Percentiles rank a stretch among this genome's conserved stretches.
Evolutionary conservation across 768 basidiomycete species (phyloP).

Genomic region (Boletus sp.): DNA sequence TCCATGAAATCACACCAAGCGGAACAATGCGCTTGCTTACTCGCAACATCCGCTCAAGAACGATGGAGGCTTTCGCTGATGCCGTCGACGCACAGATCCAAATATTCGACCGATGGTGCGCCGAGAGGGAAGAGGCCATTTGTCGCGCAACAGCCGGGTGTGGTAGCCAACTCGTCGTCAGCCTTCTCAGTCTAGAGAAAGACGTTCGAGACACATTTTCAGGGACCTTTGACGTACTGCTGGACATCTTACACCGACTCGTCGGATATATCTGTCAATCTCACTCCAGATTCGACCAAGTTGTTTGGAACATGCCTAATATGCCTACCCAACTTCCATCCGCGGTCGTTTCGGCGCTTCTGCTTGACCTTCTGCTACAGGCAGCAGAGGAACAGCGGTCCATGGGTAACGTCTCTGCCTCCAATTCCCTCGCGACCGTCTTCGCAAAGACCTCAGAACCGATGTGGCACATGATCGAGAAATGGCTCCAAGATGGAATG

Average conservation of each 20-base stretch:
- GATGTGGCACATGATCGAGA: slow-evolving; percentile 66
- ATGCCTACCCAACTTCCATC: slow-evolving; percentile 43
- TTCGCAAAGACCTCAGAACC: slow-evolving; percentile 66
- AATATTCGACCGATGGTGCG: slow-evolving; percentile 66
- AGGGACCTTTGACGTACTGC: slow-evolving; percentile 53
- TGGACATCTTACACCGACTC: slow-evolving; percentile 43
- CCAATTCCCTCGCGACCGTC: slow-evolving; percentile 55
- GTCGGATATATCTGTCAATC: slow-evolving; percentile 31
- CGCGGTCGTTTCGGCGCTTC: slow-evolving; percentile 49
- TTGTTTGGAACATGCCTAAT: slow-evolving; percentile 41
- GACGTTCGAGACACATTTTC: slow-evolving; percentile 54
- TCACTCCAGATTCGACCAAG: slow-evolving; percentile 24
- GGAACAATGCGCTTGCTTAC: slow-evolving; percentile 23
- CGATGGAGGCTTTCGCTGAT: slow-evolving; percentile 80
- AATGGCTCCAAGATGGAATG: slow-evolving; percentile 76
- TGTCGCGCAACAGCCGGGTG: slow-evolving; percentile 54
- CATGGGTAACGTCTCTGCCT: slow-evolving; percentile 52
- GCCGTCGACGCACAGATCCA: slow-evolving; percentile 61
- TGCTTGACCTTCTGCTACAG: slow-evolving; percentile 63
- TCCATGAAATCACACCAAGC: slow-evolving; percentile 21
- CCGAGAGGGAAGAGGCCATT: slow-evolving; percentile 62
- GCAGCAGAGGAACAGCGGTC: slow-evolving; percentile 56
- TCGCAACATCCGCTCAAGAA: slow-evolving; percentile 41
- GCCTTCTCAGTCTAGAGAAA: slow-evolving; percentile 64
- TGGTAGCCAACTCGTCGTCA: slow-evolving; percentile 45